Base-by-base conservation (phyloP, 306 rosid species). In the Medicago ruthenica region DNA sequence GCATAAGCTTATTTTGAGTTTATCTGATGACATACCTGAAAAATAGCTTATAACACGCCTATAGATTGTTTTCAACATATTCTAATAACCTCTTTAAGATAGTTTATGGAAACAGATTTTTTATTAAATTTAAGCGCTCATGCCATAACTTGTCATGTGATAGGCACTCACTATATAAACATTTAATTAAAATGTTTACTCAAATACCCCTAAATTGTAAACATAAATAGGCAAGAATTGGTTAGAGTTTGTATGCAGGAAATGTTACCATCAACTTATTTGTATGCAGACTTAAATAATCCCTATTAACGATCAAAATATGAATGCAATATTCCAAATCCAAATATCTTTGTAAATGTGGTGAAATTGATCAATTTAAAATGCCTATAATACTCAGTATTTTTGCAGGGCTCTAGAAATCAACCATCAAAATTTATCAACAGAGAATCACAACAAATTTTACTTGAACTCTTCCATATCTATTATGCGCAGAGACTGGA, bases 271-370 rank as follows among this genome's bases (percentile, higher is more conserved):
- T 54, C 36, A 72, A 65, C 71, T 48, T 55, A 58, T 27, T 62
- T 63, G 67, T 20, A 45, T 34, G 40, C 63, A 70, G 39, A 37
- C 50, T 79, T 67, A 58, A 62, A 42, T 34, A 66, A 69, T 62
- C 58, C 55, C 51, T 70, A 22, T 12, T 47, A 65, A 70, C 60
- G 20, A 40, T 55, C 75, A 41, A 79, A 83, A 63, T 17, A 75
- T 40, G 66, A 54, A 57, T 44, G 67, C 17, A 63, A 16, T 14
- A 55, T 51, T 74, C 72, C 44, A 55, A 62, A 61, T 74, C 72
- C 44, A 55, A 62, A 61, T 42, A 66, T 44, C 21, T 69, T 83
- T 2, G 3, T 36, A 62, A 62, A 62, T 34, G 21, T 62, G 68
- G 44, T 15, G 22, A 62, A 60, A 62, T n/a, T 2, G 12, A 62